phyloP scores from a whole-genome alignment of 768 basidiomycete species.

The Tulasnella sp. region DNA sequence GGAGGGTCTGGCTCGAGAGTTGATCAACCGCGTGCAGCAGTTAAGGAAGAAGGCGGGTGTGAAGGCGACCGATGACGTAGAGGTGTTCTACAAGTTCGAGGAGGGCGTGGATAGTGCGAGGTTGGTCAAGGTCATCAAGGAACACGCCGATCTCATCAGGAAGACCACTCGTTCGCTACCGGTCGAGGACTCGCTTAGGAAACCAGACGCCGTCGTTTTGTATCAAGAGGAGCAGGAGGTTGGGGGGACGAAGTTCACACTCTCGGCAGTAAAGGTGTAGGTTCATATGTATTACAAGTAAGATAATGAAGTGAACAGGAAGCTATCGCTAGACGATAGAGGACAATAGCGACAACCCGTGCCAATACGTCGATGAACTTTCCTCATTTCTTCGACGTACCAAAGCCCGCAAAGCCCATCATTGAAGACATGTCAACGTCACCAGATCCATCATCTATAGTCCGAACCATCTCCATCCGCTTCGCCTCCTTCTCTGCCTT shows the following conservation, averaged over 20 bases:
- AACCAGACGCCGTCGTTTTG: conserved; percentile 41
- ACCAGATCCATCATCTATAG: conserved; percentile 23
- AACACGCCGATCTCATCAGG: conserved; percentile 57
- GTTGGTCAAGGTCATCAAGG: conserved; percentile 49
- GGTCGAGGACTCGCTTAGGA: conserved; percentile 43
- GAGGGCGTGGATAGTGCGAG: conserved; percentile 50
- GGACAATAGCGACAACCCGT: neutral
- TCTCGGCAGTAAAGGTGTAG: conserved; percentile 53
- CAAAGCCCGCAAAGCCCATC: conserved; percentile 93
- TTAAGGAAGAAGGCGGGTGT: conserved; percentile 91
- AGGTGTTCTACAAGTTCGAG: conserved; percentile 76
- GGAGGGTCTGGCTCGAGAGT: conserved; percentile 81
- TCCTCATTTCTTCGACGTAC: conserved; percentile 65
- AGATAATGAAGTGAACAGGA: neutral
- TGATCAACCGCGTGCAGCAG: conserved; percentile 90
- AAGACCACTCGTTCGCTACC: conserved; percentile 70
- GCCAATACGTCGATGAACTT: neutral
- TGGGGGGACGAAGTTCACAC: conserved; percentile 62
- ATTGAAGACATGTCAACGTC: conserved; percentile 62
- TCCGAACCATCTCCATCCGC: conserved; percentile 50
- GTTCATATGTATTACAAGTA: neutral
- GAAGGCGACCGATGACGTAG: conserved; percentile 88
- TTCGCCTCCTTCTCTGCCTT: conserved; percentile 67
- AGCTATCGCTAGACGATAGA: neutral
- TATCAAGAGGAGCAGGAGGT: conserved; percentile 85